phyloP scores from a whole-genome alignment of 768 basidiomycete species.

The Paxillus ammoniavirescens region DNA sequence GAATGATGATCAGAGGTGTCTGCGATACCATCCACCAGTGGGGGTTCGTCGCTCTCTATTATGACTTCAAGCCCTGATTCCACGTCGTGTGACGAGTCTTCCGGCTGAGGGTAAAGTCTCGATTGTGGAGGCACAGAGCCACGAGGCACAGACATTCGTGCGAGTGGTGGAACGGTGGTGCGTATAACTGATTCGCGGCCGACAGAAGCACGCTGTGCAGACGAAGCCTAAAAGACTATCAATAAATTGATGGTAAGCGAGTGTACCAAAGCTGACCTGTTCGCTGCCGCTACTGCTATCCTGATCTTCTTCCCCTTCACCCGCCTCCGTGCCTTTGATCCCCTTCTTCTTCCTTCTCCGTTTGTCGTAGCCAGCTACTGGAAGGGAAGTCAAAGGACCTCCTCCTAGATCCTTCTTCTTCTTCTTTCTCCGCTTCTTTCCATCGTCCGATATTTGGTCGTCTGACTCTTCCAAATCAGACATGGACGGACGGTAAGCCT shows the following conservation, averaged over 20 bases:
- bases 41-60: slow-evolving; percentile 60
- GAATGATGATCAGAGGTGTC: slow-evolving; percentile 19
- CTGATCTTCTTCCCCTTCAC: slow-evolving; percentile 50
- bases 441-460: slow-evolving; percentile 55
- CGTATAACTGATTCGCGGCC: slow-evolving; percentile 32
- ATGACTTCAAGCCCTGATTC: slow-evolving; percentile 62
- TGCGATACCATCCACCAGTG: slow-evolving; percentile 24
- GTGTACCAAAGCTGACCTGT: slow-evolving; percentile 37
- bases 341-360: slow-evolving; percentile 50
- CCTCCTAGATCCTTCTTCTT: slow-evolving; percentile 49
- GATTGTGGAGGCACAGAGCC: slow-evolving; percentile 42
- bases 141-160: slow-evolving; percentile 37
- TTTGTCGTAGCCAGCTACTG: slow-evolving; percentile 66
- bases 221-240: slow-evolving; percentile 20
- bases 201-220: slow-evolving; percentile 32
- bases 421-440: slow-evolving; percentile 48
- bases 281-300: slow-evolving; percentile 38
- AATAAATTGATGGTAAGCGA: slow-evolving; percentile 13
- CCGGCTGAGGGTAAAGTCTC: slow-evolving; percentile 8
- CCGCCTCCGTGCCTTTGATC: slow-evolving; percentile 41
- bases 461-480: slow-evolving; percentile 69
- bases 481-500: slow-evolving; percentile 69
- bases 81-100: slow-evolving; percentile 34
- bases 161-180: slow-evolving; percentile 38
- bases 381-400: slow-evolving; percentile 64